Conservation (phyloP, 345 rosid species). For the Zanthoxylum bungeanum region DNA sequence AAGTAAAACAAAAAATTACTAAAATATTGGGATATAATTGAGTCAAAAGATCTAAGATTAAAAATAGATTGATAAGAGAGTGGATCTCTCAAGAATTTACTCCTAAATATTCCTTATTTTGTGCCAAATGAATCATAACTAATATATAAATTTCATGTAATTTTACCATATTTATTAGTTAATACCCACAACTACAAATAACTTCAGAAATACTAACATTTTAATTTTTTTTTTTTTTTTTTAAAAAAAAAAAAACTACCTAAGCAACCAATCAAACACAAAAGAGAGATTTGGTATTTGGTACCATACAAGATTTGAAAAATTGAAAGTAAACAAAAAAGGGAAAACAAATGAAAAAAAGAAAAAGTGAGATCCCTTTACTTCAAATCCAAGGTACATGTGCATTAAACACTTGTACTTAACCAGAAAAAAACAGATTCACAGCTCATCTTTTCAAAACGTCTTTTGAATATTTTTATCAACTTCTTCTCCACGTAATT, state of each 20-base stretch:
- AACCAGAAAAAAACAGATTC: conserved; percentile 11
- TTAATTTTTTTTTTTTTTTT: too few species aligned
- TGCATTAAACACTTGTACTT: background rate
- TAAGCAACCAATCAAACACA: background rate
- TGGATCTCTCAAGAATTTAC: background rate
- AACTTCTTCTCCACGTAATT: background rate
- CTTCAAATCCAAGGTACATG: background rate
- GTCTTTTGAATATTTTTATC: background rate
- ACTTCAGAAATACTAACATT: background rate
- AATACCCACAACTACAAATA: background rate
- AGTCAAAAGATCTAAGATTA: background rate
- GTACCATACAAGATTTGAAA: background rate
- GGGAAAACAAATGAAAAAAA: background rate
- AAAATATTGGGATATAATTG: background rate
- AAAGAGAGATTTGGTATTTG: background rate
- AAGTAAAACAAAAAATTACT: background rate
- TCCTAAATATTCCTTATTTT: background rate
- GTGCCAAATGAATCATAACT: background rate
- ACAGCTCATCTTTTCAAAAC: background rate
- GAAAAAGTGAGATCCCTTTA: background rate
- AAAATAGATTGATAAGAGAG: background rate
- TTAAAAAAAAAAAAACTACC: too few species aligned
- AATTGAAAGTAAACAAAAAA: background rate
- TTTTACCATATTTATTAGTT: background rate
- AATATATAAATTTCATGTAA: too few species aligned